Evolutionary conservation across 108 stramenopile genomes (phyloP), one percentile per base, ranked within the genome.

Genomic region (Pelagomonas calceolata): DNA sequence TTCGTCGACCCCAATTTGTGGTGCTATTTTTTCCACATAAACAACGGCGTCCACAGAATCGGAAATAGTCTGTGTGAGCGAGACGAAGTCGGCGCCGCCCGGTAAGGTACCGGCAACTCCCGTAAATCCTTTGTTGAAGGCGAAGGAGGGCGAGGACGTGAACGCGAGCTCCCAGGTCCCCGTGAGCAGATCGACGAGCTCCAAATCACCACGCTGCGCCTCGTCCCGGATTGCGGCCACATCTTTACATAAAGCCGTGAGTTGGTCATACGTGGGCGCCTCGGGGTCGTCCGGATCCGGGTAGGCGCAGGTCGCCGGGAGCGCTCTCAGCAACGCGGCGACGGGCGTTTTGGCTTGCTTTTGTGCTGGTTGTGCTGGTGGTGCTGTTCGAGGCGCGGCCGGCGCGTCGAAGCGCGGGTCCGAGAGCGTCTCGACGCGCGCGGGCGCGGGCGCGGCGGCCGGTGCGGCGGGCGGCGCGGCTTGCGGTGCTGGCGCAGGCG

Each of bases 61-160:
- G 39, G 9, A 5, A 17, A 68, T 5, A 30, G 68, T n/a, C 36
- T 68, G 68, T 5, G 15, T 37, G 12, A 68, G 39, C 26, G n/a
- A 21, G 34, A 5, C 36, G 39, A 68, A 68, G 39, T 44, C 51
- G 7, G 21, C 39, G 36, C 68, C 68, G 29, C 35, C 35, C 39
- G 39, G 39, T 14, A 30, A 0, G 17, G 34, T 68, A 3, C 66
- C 30, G 17, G 29, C 36, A 17, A 68, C 32, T 29, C 68, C 68
- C 34, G 37, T 68, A 15, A 68, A 35, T 9, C 68, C 68, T 4
- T 15, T 29, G 68, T 68, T 36, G 39, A 68, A 68, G 30, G 30
- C 14, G 34, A 68, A 35, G 30, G 4, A 12, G 34, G 37, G 30
- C 34, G 7, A 36, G 21, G 37, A n/a, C 68, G 68, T 39, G 68